Percentiles rank a stretch among this genome's conserved stretches.
phyloP scores from a whole-genome alignment of 495 filamentous ascomycete species.

The Talaromyces trachyspermus region DNA sequence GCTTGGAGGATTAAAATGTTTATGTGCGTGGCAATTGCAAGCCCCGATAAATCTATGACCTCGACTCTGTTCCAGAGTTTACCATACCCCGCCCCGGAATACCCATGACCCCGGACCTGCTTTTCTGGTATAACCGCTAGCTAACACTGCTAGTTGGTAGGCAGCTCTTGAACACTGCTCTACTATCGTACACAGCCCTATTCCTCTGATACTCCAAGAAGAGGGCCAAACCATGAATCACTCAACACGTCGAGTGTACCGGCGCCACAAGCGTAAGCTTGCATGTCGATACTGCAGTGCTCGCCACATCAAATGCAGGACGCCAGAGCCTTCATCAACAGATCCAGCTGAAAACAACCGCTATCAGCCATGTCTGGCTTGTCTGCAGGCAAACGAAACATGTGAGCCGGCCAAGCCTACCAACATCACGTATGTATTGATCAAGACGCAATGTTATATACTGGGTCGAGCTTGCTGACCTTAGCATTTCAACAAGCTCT shows the following conservation, averaged over 20 bases:
- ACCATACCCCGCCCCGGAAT: conserved; percentile 1
- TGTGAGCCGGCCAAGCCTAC: conserved; percentile 3
- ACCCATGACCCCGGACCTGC: not conserved
- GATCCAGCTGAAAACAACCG: conserved; percentile 2
- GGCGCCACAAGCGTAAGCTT: conserved; percentile 6
- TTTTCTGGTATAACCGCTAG: not conserved
- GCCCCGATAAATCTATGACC: not conserved
- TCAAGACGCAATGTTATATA: conserved; percentile 1
- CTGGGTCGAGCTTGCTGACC: conserved; percentile 1
- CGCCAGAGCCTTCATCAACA: conserved; percentile 5
- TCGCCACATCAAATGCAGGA: conserved; percentile 5
- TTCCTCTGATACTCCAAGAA: conserved; percentile 4
- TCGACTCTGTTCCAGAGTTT: not conserved
- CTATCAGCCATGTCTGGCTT: conserved; percentile 3
- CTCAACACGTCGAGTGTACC: conserved; percentile 3
- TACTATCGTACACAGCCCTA: conserved; percentile 2
- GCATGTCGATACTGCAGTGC: conserved; percentile 5
- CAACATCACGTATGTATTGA: conserved; percentile 2
- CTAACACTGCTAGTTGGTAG: not conserved
- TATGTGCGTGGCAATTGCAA: too few species aligned
- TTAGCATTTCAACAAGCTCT: conserved; percentile 2
- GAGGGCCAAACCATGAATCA: conserved; percentile 1
- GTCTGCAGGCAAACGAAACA: conserved; percentile 3
- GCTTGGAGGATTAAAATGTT: too few species aligned
- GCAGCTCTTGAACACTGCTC: conserved; percentile 3